phyloP scores from a whole-genome alignment of 108 stramenopile species.

The Tribonema minus region DNA sequence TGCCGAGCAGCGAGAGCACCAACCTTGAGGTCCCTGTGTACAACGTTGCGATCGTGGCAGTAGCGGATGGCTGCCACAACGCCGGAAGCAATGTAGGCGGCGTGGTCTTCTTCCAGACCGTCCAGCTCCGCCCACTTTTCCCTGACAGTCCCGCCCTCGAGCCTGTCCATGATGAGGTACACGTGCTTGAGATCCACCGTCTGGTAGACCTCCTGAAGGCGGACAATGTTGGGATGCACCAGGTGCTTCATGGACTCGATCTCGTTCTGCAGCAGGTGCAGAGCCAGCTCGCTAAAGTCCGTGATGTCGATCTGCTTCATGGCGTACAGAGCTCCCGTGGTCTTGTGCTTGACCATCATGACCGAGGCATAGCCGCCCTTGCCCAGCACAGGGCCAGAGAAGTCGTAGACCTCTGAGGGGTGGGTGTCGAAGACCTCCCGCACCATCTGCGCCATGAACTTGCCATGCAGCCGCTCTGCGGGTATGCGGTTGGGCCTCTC shows the following conservation, averaged over 20 bases:
- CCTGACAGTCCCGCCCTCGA: constrained; percentile 15
- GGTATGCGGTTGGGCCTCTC: too few species aligned
- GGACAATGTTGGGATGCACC: constrained; percentile 30
- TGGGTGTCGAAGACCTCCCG: too few species aligned
- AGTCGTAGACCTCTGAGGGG: constrained; percentile 33
- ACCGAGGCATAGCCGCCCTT: constrained; percentile 25
- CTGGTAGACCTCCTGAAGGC: constrained; percentile 34
- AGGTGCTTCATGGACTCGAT: constrained; percentile 21
- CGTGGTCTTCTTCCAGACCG: constrained; percentile 12
- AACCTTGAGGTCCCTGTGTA: too few species aligned
- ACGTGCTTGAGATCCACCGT: constrained; percentile 3
- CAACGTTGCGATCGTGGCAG: constrained; percentile 21
- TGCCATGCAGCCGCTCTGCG: too few species aligned
- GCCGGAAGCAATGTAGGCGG: constrained; percentile 15
- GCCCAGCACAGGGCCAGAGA: constrained; percentile 40
- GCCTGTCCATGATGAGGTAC: constrained; percentile 21
- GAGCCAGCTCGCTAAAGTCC: constrained; percentile 5
- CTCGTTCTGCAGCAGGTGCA: constrained; percentile 31
- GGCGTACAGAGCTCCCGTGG: constrained; percentile 29
- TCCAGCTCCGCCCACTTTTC: constrained; percentile 3
- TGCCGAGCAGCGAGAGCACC: too few species aligned
- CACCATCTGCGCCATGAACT: too few species aligned
- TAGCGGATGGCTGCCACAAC: constrained; percentile 19
- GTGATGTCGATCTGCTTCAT: constrained; percentile 23
- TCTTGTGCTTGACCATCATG: constrained; percentile 9